These are phyloP conservation scores for Kluyveromyces nonfermentans DNA, from an alignment of 805 yeast genomes.

Conservation along the genomic window DNA sequence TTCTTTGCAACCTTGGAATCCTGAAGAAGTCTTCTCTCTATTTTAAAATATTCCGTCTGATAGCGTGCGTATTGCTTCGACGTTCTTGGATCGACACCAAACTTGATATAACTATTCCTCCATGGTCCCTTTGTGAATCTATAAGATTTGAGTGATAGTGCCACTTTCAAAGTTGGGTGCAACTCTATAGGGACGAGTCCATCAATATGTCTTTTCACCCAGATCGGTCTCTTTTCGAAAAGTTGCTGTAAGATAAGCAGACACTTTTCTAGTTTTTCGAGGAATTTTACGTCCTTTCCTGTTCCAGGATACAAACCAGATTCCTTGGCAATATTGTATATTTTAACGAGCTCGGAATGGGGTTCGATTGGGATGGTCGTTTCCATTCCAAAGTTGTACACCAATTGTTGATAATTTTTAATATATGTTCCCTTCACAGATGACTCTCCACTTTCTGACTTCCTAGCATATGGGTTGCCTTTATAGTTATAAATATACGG, in stretches of 20 bases:
- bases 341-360: slow-evolving; percentile 39
- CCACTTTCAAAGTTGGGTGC: slow-evolving; percentile 47
- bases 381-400: slow-evolving; percentile 39
- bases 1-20: slow-evolving; percentile 23
- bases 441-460: slow-evolving; percentile 45
- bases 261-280: slow-evolving; percentile 23
- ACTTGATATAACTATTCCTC: slow-evolving; percentile 74
- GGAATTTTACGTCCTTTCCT: slow-evolving; percentile 26
- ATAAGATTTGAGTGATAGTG: slow-evolving; percentile 78
- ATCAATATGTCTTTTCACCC: slow-evolving; percentile 70
- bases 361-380: slow-evolving; percentile 40
- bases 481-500: slow-evolving; percentile 74
- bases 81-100: slow-evolving; percentile 68
- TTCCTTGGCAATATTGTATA: slow-evolving; percentile 31
- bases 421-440: slow-evolving; percentile 36
- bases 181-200: slow-evolving; percentile 40
- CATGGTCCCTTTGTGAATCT: slow-evolving; percentile 87
- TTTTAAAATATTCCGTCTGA: slow-evolving; percentile 76
- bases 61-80: slow-evolving; percentile 47
- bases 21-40: slow-evolving; percentile 21
- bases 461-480: slow-evolving; percentile 52
- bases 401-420: slow-evolving; percentile 35
- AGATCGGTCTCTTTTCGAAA: slow-evolving; percentile 68
- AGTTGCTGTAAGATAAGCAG: slow-evolving; percentile 29
- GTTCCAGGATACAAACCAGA: slow-evolving; percentile 28